phyloP scores from a whole-genome alignment of 371 early-diverging fungal species.

The Choanephora cucurbitarum region DNA sequence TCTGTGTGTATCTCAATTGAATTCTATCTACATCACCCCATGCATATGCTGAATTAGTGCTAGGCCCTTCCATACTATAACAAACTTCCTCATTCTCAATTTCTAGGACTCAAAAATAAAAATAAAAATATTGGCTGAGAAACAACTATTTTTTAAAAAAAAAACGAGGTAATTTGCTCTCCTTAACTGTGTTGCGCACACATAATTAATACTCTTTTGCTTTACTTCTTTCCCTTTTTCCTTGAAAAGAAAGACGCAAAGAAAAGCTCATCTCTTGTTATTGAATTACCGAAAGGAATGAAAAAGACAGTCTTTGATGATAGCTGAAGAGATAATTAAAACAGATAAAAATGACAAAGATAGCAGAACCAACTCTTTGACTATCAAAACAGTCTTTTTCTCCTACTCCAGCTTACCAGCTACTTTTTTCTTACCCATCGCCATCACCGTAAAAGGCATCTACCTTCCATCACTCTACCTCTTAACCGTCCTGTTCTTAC shows the following conservation, averaged over 20 bases:
- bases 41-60: no score
- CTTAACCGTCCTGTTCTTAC: neutral
- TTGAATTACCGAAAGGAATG: neutral
- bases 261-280: no score
- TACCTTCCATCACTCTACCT: conserved; percentile 6
- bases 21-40: no score
- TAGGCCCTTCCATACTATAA: no score
- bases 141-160: no score
- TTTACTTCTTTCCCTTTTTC: conserved; percentile 9
- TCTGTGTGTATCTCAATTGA: no score
- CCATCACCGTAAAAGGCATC: conserved; percentile 14
- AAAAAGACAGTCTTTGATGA: conserved; percentile 5
- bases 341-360: conserved; percentile 18
- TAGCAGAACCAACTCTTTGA: conserved; percentile 1
- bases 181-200: neutral
- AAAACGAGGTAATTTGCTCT: neutral
- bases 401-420: neutral
- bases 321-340: conserved; percentile 4
- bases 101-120: no score
- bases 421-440: conserved; percentile 9
- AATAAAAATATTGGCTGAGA: no score
- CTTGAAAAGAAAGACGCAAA: no score
- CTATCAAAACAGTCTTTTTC: conserved; percentile 6
- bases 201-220: neutral
- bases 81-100: no score